phyloP scores from a whole-genome alignment of 2,329 filamentous ascomycete genomes.

The Colletotrichum zoysiae region DNA sequence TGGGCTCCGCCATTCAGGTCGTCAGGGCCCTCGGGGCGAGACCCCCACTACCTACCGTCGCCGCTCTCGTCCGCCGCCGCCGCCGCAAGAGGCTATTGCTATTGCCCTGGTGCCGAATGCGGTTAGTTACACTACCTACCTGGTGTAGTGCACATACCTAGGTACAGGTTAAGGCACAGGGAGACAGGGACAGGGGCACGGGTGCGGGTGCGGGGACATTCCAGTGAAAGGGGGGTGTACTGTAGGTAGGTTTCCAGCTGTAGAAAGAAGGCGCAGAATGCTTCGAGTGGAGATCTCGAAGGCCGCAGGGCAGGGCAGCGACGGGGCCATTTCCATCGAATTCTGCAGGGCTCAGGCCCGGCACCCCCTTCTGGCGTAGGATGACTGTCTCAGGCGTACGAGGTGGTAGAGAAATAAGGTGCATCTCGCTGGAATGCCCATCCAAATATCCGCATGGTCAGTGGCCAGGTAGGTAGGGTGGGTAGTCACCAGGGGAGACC shows the following conservation, averaged over 20 bases:
- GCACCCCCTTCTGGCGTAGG: not conserved
- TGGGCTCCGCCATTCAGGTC: constrained; percentile 13
- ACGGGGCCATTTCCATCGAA: not conserved
- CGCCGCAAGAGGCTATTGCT: not conserved
- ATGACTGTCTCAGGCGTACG: not conserved
- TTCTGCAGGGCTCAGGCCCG: not conserved
- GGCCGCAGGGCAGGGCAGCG: not conserved
- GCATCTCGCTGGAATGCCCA: not conserved
- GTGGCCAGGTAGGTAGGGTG: not conserved
- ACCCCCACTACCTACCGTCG: not conserved
- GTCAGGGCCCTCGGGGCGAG: constrained; percentile 26
- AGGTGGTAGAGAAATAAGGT: not conserved
- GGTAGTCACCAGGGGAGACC: not conserved
- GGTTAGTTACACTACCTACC: not conserved
- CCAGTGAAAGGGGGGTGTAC: constrained; percentile 11
- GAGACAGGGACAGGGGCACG: constrained; percentile 17
- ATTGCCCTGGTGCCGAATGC: constrained; percentile 5
- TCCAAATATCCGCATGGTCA: not conserved
- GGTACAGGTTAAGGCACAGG: too few relatives aligned
- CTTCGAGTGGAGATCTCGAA: not conserved
- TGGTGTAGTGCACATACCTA: too few relatives aligned
- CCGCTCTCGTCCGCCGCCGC: not conserved
- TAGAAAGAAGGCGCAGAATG: constrained; percentile 31
- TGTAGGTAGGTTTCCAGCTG: constrained; percentile 31
- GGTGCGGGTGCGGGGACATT: not conserved